Evolutionary conservation across 345 rosid species (phyloP).

Genomic region (Rhodomyrtus tomentosa): DNA sequence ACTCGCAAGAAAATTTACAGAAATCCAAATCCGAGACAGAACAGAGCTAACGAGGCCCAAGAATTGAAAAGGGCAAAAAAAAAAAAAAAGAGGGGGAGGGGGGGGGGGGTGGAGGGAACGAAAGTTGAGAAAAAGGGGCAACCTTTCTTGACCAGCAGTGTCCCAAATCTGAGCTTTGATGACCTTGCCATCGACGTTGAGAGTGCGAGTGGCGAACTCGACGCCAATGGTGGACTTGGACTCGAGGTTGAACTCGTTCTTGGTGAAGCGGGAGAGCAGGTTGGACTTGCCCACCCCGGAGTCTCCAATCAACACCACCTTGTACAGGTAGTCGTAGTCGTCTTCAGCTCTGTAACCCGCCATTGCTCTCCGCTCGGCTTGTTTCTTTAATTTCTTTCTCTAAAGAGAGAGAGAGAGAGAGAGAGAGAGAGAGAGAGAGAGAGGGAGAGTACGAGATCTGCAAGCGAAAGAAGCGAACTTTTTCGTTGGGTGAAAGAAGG

Average conservation of each 20-base stretch:
- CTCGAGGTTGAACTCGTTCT: conserved; percentile 61
- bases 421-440: background rate
- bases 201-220: conserved; percentile 56
- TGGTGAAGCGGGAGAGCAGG: conserved; percentile 52
- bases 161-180: conserved; percentile 78
- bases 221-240: conserved; percentile 75
- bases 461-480: background rate
- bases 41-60: background rate
- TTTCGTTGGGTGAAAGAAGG: background rate
- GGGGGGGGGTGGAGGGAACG: no score
- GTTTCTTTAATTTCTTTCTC: background rate
- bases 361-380: conserved; percentile 3
- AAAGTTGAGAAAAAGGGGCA: background rate
- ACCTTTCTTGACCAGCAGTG: conserved; percentile 62
- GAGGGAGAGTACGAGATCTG: background rate
- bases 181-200: conserved; percentile 52
- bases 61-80: no score
- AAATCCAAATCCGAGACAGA: background rate
- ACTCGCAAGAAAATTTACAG: background rate
- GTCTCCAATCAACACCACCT: conserved; percentile 59
- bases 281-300: conserved; percentile 70
- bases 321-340: conserved; percentile 56
- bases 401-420: background rate
- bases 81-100: no score
- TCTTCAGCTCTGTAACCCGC: conserved; percentile 39